Conservation (phyloP, 345 rosid genomes). For the Mercurialis annua region DNA sequence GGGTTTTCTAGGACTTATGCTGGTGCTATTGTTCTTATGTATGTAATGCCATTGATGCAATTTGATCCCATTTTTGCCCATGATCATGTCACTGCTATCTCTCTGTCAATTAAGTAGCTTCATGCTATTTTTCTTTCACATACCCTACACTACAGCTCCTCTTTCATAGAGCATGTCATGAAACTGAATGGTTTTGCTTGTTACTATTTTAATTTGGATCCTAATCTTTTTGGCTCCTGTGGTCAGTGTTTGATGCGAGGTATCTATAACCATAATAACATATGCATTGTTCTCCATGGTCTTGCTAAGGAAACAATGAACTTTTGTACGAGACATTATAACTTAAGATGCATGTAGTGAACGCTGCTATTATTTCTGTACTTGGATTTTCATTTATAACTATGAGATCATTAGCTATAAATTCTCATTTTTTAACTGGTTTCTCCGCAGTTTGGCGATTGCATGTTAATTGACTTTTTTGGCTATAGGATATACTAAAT, state of each 20-base stretch:
- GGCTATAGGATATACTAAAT: not conserved
- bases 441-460: not conserved
- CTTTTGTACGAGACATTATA: not conserved
- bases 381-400: not conserved
- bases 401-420: not conserved
- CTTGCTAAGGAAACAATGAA: not conserved
- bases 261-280: not conserved
- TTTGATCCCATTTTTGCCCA: not conserved
- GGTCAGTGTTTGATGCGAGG: not conserved
- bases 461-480: not conserved
- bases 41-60: no score
- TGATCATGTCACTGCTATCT: not conserved
- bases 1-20: not conserved
- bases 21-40: no score
- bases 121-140: not conserved
- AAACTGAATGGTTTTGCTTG: not conserved
- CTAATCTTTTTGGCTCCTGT: not conserved
- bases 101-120: not conserved
- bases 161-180: not conserved
- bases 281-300: not conserved
- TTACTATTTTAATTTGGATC: not conserved
- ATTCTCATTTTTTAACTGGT: not conserved
- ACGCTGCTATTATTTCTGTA: not conserved
- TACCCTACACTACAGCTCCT: not conserved
- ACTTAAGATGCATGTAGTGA: no score